Conservation (phyloP, 2,329 filamentous ascomycete genomes). For the Fusarium metavorans region DNA sequence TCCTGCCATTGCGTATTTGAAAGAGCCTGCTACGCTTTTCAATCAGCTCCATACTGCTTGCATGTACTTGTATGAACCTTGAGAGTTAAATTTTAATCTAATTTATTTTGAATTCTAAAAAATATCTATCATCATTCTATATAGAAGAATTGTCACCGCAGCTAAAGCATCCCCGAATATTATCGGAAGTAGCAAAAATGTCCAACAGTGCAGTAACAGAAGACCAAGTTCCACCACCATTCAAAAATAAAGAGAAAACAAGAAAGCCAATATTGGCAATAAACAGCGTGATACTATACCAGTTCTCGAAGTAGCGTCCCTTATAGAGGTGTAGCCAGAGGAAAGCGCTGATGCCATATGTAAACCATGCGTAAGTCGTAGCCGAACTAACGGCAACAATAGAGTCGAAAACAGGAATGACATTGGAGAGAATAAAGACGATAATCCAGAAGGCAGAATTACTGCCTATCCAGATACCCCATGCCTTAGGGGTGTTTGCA, state of each 20-base stretch:
- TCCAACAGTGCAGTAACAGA: constrained; percentile 29
- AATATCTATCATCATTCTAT: background rate
- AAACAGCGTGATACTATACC: constrained; percentile 29
- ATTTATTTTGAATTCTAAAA: background rate
- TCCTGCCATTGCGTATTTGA: constrained; percentile 6
- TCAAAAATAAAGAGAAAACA: constrained; percentile 28
- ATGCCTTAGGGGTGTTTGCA: constrained; percentile 32
- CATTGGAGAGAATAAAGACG: constrained; percentile 38
- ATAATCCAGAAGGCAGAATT: constrained; percentile 34
- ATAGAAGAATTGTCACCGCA: constrained; percentile 16
- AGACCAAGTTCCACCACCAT: constrained; percentile 31
- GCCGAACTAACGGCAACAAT: constrained; percentile 38
- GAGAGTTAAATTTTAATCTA: background rate
- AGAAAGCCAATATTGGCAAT: constrained; percentile 30
- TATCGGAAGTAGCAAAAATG: constrained; percentile 12
- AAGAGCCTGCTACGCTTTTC: constrained; percentile 7
- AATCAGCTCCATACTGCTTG: constrained; percentile 12
- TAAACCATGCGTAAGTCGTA: constrained; percentile 38
- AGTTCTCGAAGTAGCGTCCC: constrained; percentile 16
- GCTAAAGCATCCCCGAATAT: constrained; percentile 19
- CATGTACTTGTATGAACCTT: constrained; percentile 8
- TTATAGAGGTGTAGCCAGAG: constrained; percentile 33
- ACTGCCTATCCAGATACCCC: constrained; percentile 36
- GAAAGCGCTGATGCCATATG: constrained; percentile 32
- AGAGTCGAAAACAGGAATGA: constrained; percentile 40